Conservation (phyloP, 1,284 basidiomycete species). For the Trametes hirsuta region DNA sequence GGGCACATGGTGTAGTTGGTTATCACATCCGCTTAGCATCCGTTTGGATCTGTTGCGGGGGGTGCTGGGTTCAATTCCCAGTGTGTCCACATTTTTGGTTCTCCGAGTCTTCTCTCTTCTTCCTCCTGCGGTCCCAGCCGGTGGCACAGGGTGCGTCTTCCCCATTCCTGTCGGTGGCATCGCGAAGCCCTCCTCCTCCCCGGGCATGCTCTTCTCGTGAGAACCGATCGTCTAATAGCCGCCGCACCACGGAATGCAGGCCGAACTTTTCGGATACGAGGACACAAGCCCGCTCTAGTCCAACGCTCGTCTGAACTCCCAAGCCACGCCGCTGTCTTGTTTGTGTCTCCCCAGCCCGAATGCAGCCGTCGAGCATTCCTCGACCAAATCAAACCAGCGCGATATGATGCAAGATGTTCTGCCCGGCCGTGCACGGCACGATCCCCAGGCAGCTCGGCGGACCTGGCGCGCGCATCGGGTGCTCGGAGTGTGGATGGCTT, state of each 20-base stretch:
- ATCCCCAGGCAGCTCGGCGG: slow-evolving; percentile 14
- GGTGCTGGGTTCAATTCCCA: slow-evolving; percentile 40
- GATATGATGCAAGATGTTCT: slow-evolving; percentile 9
- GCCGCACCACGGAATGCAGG: no score
- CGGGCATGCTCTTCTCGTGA: no score
- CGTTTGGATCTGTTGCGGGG: slow-evolving; percentile 28
- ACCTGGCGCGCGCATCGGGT: slow-evolving; percentile 4
- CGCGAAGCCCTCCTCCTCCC: no score
- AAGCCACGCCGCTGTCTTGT: not conserved
- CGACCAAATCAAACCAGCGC: not conserved
- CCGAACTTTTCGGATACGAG: no score
- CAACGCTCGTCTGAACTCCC: not conserved
- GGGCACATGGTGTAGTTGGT: slow-evolving; percentile 54
- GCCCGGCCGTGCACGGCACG: slow-evolving; percentile 9
- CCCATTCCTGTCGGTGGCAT: no score
- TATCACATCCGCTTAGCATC: slow-evolving; percentile 52
- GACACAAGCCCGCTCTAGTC: not conserved
- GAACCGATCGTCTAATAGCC: no score
- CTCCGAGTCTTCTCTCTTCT: no score
- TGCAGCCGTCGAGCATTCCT: not conserved
- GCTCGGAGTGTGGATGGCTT: slow-evolving; percentile 19
- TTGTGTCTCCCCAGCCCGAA: not conserved
- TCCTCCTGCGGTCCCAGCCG: no score
- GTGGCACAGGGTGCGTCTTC: no score
- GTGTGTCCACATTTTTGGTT: slow-evolving; percentile 29